These are phyloP conservation scores for Bromus sterilis DNA, from an alignment of 176 grass and related monocot genomes.

Conservation along the genomic window DNA sequence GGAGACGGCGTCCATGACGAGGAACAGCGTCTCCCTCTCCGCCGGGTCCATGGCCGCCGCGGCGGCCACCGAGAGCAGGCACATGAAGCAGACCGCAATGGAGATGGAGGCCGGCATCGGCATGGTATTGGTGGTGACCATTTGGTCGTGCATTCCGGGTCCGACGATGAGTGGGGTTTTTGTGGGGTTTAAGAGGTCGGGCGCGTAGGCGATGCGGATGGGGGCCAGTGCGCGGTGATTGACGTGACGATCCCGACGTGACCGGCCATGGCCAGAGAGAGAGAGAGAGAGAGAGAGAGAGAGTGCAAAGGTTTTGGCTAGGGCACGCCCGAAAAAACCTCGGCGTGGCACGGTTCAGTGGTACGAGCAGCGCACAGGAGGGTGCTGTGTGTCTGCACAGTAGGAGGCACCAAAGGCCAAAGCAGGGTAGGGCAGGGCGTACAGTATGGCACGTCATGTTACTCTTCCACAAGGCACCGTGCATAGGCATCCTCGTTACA, in stretches of 20 bases:
- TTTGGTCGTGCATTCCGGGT: background rate
- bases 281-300: background rate
- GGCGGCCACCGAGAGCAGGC: constrained; percentile 11
- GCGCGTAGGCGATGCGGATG: background rate
- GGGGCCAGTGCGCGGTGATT: background rate
- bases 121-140: background rate
- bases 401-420: background rate
- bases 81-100: background rate
- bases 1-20: constrained; percentile 79
- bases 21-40: constrained; percentile 69
- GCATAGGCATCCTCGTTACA: background rate
- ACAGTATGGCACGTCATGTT: constrained; percentile 1
- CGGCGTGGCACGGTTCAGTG: background rate
- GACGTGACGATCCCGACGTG: constrained; percentile 24
- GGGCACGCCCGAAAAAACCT: background rate
- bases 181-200: background rate
- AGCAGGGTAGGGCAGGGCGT: background rate
- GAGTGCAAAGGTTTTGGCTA: background rate
- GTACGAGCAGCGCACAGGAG: background rate
- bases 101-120: background rate
- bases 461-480: background rate
- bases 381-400: background rate
- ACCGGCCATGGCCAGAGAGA: constrained; percentile 1
- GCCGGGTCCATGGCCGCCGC: constrained; percentile 36
- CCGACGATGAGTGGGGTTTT: background rate